Evolutionary conservation across 805 yeast genomes (phyloP).

Genomic region (Hanseniaspora valbyensis): DNA sequence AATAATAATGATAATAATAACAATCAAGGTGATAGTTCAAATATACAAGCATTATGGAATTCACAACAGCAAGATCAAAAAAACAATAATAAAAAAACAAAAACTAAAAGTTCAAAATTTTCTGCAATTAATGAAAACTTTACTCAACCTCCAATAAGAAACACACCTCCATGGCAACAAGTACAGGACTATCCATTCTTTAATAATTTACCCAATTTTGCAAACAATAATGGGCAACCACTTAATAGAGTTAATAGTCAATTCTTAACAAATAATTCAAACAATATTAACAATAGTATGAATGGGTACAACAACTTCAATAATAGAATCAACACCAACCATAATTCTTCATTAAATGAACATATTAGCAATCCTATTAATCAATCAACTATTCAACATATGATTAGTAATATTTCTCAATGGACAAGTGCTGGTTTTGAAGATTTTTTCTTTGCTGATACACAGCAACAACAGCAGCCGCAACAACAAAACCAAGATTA

Average conservation of each 20-base stretch:
- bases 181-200: too few species aligned
- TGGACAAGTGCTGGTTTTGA: constrained; percentile 37
- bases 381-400: constrained; percentile 34
- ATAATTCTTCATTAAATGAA: too few species aligned
- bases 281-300: background rate
- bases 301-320: background rate
- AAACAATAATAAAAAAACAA: too few species aligned
- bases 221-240: background rate
- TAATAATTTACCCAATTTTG: too few species aligned
- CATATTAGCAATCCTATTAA: constrained; percentile 25
- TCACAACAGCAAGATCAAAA: too few species aligned
- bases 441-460: constrained; percentile 15
- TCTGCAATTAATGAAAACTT: too few species aligned
- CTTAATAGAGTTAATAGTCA: background rate
- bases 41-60: background rate
- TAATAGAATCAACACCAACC: too few species aligned
- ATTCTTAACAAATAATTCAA: background rate
- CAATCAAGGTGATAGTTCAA: background rate
- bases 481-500: background rate
- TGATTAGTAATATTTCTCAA: constrained; percentile 50
- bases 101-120: too few species aligned
- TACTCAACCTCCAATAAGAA: too few species aligned
- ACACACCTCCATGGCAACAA: too few species aligned
- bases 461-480: constrained; percentile 11
- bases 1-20: background rate